A percentile compares a stretch with the other conserved stretches of the same genome.
These are phyloP conservation scores for Lonicera japonica DNA, from an alignment of 129 eudicot genomes.

Conservation along the genomic window DNA sequence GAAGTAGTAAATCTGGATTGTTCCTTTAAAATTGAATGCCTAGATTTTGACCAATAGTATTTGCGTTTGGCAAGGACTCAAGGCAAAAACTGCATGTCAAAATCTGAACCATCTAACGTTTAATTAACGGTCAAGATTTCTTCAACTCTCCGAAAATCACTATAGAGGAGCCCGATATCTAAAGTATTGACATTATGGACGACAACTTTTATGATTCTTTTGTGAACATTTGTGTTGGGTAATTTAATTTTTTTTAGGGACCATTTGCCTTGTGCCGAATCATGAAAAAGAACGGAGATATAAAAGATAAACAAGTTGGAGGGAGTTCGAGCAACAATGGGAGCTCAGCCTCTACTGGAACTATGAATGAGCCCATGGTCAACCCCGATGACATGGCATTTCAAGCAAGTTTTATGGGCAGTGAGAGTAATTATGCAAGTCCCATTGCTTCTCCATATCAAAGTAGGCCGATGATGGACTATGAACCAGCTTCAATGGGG, in stretches of 20 bases:
- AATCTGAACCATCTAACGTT: too few species aligned
- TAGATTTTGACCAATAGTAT: too few species aligned
- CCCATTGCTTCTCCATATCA: constrained; percentile 50
- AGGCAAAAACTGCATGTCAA: too few species aligned
- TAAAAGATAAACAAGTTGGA: constrained; percentile 38
- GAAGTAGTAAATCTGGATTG: too few species aligned
- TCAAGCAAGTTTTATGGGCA: constrained; percentile 32
- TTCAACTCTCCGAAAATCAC: too few species aligned
- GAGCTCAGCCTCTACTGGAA: constrained; percentile 9
- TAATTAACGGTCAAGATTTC: too few species aligned
- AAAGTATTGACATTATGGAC: too few species aligned
- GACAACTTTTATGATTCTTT: too few species aligned
- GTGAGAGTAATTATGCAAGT: constrained; percentile 43
- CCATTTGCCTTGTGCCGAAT: constrained; percentile 78
- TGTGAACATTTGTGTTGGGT: background rate
- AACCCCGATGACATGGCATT: constrained; percentile 19
- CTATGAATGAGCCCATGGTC: constrained; percentile 30
- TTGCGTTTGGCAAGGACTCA: too few species aligned
- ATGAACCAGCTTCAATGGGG: constrained; percentile 34
- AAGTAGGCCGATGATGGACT: constrained; percentile 34
- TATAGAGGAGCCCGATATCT: too few species aligned
- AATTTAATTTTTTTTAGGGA: constrained; percentile 32
- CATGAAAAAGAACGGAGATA: constrained; percentile 48
- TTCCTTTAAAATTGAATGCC: too few species aligned
- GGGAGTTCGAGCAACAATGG: constrained; percentile 23